Conservation (phyloP, 305 asterid species). For the Fraxinus sp. region DNA sequence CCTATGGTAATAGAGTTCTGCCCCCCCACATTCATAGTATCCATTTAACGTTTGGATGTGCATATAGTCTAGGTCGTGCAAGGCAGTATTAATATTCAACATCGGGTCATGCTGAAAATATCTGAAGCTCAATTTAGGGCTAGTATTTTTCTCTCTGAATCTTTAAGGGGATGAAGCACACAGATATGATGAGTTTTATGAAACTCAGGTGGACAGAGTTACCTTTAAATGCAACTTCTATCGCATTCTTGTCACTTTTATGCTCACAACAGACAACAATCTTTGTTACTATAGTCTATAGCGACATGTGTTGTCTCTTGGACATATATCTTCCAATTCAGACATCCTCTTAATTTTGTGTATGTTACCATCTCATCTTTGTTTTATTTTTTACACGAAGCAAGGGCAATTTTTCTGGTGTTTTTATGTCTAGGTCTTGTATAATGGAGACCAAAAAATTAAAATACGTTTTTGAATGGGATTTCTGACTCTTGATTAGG, state of each 20-base stretch:
- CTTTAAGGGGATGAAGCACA: too few species aligned
- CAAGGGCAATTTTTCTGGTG: neutral
- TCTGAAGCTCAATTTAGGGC: too few species aligned
- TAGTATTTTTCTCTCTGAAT: too few species aligned
- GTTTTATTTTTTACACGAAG: neutral
- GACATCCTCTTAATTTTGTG: neutral
- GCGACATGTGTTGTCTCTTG: neutral
- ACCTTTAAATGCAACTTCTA: neutral
- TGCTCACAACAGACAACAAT: neutral
- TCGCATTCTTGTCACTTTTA: neutral
- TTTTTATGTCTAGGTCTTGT: neutral
- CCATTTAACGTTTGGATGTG: neutral
- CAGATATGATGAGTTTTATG: neutral
- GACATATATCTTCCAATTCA: neutral
- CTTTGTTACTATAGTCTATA: neutral
- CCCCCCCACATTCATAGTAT: neutral
- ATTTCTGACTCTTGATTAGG: neutral
- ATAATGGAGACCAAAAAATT: too few species aligned
- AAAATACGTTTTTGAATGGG: neutral
- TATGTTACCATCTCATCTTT: neutral
- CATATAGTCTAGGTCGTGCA: neutral
- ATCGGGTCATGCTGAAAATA: neutral
- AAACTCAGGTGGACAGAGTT: neutral
- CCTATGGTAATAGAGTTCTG: neutral
- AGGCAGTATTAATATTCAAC: neutral